Percentiles rank a stretch among this genome's conserved stretches.
Conservation (phyloP, 805 yeast genomes). For the Lipomyces mesembrius region DNA sequence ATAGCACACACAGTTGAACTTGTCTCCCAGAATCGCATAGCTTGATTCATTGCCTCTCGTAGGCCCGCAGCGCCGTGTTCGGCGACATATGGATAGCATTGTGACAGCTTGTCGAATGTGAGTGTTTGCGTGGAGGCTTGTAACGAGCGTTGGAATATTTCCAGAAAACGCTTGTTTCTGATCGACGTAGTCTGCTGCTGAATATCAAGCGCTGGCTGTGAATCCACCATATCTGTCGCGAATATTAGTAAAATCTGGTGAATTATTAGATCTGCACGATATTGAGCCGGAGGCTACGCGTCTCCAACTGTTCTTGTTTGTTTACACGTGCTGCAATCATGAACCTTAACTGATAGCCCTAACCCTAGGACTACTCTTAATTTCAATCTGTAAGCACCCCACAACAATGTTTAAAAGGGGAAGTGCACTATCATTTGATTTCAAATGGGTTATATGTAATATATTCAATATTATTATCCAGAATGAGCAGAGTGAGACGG, state of each 20-base stretch:
- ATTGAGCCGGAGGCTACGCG: no score
- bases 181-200: conserved; percentile 41
- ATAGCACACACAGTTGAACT: conserved; percentile 41
- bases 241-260: background rate
- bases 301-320: no score
- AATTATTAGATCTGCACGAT: background rate
- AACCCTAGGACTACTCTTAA: no score
- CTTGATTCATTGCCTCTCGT: conserved; percentile 57
- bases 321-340: no score
- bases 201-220: background rate
- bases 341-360: no score
- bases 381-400: no score
- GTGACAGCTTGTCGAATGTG: conserved; percentile 55
- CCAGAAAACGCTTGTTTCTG: conserved; percentile 55
- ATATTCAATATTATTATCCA: no score
- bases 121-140: conserved; percentile 59
- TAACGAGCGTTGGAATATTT: conserved; percentile 59
- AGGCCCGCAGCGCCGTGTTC: conserved; percentile 54
- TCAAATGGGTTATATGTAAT: no score
- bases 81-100: conserved; percentile 62
- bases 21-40: conserved; percentile 56
- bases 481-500: no score
- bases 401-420: no score
- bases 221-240: background rate
- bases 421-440: no score